phyloP scores from a whole-genome alignment of 768 basidiomycete genomes.

The Boletus reticulatus region DNA sequence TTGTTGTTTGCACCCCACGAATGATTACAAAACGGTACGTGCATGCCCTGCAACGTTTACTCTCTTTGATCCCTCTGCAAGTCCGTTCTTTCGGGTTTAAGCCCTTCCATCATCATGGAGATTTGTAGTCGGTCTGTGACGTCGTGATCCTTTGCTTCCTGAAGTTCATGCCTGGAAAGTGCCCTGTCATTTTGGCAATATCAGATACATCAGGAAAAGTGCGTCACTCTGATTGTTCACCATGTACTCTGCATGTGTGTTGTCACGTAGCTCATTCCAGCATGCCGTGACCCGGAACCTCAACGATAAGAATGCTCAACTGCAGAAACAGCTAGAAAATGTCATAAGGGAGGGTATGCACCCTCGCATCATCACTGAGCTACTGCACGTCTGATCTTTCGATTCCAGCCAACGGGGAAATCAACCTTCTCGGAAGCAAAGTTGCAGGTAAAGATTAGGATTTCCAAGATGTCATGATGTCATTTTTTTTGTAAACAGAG shows the following conservation, averaged over 20 bases:
- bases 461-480: not conserved
- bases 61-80: conserved; percentile 28
- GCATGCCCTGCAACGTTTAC: conserved; percentile 21
- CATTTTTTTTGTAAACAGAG: conserved; percentile 41
- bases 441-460: conserved; percentile 46
- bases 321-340: conserved; percentile 84
- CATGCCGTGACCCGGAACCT: conserved; percentile 78
- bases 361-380: not conserved
- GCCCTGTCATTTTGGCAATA: conserved; percentile 92
- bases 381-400: not conserved
- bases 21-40: conserved; percentile 88
- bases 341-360: conserved; percentile 76
- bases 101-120: conserved; percentile 72
- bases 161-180: conserved; percentile 34
- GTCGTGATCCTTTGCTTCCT: not conserved
- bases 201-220: conserved; percentile 86
- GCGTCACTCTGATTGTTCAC: conserved; percentile 7
- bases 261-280: conserved; percentile 55
- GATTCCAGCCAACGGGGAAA: conserved; percentile 69
- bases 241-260: not conserved
- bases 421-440: conserved; percentile 68
- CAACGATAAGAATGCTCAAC: conserved; percentile 77
- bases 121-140: conserved; percentile 69
- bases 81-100: conserved; percentile 84
- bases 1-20: conserved; percentile 80